A percentile compares a stretch with the other conserved stretches of the same genome.
Evolutionary conservation across 208 protist species (phyloP).

Genomic region (Herpetomonas muscarum): DNA sequence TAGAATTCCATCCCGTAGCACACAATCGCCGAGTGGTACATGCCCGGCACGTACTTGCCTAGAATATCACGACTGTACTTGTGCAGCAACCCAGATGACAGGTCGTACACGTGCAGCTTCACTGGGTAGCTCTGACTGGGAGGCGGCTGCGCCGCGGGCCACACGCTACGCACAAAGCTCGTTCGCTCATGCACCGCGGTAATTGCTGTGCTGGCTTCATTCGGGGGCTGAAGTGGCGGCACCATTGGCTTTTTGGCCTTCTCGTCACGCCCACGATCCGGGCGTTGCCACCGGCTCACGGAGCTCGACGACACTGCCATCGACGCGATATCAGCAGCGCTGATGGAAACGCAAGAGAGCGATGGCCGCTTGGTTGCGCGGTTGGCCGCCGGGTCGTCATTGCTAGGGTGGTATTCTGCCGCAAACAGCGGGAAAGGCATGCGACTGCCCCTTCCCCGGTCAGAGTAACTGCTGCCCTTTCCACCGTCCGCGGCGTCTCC

Average conservation of each 20-base stretch:
- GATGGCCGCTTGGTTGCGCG: neutral
- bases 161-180: conserved; percentile 28
- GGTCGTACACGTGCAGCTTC: conserved; percentile 87
- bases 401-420: neutral
- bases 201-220: conserved; percentile 13
- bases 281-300: too few relatives aligned
- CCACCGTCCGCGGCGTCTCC: neutral
- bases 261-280: too few relatives aligned
- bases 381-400: neutral
- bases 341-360: neutral
- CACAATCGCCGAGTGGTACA: conserved; percentile 91
- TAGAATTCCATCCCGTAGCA: conserved; percentile 93
- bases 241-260: too few relatives aligned
- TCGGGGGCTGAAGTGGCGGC: conserved; percentile 12
- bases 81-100: conserved; percentile 71
- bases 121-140: conserved; percentile 23
- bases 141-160: neutral
- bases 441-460: neutral
- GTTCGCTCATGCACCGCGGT: conserved; percentile 25
- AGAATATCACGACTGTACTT: conserved; percentile 49
- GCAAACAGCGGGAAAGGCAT: neutral
- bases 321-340: neutral
- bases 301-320: neutral
- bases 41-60: conserved; percentile 68
- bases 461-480: neutral